Evolutionary conservation across 73 alveolate species (phyloP), one percentile per base, ranked within the genome.

Genomic region (Paraurostyla sp.): DNA sequence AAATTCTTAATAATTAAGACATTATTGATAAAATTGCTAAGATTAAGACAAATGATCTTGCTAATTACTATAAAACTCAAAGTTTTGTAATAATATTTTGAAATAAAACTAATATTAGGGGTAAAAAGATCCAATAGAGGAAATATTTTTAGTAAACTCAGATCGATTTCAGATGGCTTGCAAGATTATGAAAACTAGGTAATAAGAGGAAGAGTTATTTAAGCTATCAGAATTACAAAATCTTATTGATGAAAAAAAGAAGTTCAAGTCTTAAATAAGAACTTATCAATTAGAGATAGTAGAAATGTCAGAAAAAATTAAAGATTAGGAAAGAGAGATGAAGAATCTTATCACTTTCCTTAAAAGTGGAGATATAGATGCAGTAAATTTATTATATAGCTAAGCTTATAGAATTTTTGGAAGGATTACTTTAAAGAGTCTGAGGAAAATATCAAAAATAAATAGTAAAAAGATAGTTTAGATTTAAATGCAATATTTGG

Each of bases 321-420:
- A 25, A 49, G 86, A 73, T 16, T 11, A 49, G 20, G 71, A 73
- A 73, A 73, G 56, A 36, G 86, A 73, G 42, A 73, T 73, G 71
- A 73, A 73, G 46, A 73, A 73, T 46, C 71, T 73, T 4, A n/a
- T 23, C 6, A 48, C 32, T 29, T 73, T 73, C 86, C 71, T 73
- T 23, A 73, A 73, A 49, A 48, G 22, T 48, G 86, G 86, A 2
- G 29, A 43, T 16, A 13, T 29, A 48, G 71, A 73, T 36, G 27
- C 86, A 1, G 86, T 73, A 73, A 45, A 16, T 46, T 0, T 43
- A 20, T 18, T 43, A 30, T 41, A 27, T 73, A 25, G 16, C 4
- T 22, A 2, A 36, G 2, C 30, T 2, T 73, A 4, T 73, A 73
- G 86, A 48, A 43, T 43, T 73, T 73, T 56, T 73, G 86, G 86